Base-by-base conservation (phyloP, 2,329 filamentous ascomycete genomes). In the Camptophora hylomeconis region DNA sequence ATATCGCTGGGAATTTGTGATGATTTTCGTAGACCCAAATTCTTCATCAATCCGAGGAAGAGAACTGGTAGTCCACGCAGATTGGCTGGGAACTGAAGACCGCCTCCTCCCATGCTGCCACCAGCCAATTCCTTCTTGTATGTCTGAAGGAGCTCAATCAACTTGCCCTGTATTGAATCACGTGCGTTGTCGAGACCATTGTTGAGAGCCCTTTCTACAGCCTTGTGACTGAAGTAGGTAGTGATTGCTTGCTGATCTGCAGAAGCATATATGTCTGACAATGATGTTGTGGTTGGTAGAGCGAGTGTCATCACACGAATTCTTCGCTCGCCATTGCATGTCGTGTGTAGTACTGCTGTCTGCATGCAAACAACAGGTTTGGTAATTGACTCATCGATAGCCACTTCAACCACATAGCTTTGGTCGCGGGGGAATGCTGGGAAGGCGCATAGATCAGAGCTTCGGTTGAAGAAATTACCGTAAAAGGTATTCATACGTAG, bases 381-480 rank as follows among this genome's bases (percentile, higher is more conserved):
- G 25, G 77, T 81, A 37, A 98, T 66, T 19, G 74, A 89, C 61
- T 98, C 89, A 46, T 98, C 89, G 42, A 98, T 95, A 9, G 89
- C 86, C 31, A 98, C 92, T 56, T 98, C 89, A 12, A 98, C 87
- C 23, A 95, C 89, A 51, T 95, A 95, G 39, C 81, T 84, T 55
- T 98, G 89, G 48, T 98, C 89, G 50, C 89, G 78, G 17, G 89
- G 89, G 65, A 98, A 95, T 0, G 89, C 86, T 2, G 89, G 89
- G 67, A 98, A 98, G 8, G 89, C 89, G 53, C 89, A 95, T 17
- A 98, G 72, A 59, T 98, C 89, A 10, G 86, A 94, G 52, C 83
- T 93, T 45, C 89, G 73, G 63, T 95, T 98, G 68, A 98, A 98
- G 60, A 98, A 98, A 62, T 98, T 98, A 44, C 89, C 89, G 56